Evolutionary conservation across 2,329 filamentous ascomycete species (phyloP).

Genomic region (Fusarium abutilonis): DNA sequence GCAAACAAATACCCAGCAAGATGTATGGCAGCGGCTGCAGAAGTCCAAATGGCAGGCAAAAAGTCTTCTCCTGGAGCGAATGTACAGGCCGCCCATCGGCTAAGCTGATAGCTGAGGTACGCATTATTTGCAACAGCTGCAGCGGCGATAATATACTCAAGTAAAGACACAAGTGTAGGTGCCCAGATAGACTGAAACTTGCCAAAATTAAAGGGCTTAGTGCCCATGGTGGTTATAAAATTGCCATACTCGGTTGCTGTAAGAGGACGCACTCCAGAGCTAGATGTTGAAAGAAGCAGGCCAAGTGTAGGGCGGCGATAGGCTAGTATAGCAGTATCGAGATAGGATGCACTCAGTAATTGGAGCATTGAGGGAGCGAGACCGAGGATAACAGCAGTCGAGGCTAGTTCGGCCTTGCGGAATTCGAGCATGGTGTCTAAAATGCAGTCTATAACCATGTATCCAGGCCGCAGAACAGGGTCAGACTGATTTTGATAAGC

Average conservation of each 20-base stretch:
- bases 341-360: slow-evolving; percentile 26
- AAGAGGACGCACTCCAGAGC: slow-evolving; percentile 22
- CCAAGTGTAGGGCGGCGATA: slow-evolving; percentile 35
- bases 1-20: slow-evolving; percentile 3
- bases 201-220: slow-evolving; percentile 8
- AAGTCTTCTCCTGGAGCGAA: slow-evolving; percentile 29
- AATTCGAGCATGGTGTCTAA: slow-evolving; percentile 34
- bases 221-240: slow-evolving; percentile 6
- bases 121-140: slow-evolving; percentile 29
- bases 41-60: slow-evolving; percentile 23
- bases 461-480: slow-evolving; percentile 10
- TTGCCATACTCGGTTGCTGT: slow-evolving; percentile 16
- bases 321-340: slow-evolving; percentile 37
- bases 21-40: slow-evolving; percentile 5
- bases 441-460: slow-evolving; percentile 33
- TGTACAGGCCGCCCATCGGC: slow-evolving; percentile 26
- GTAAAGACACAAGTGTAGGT: background rate
- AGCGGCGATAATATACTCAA: slow-evolving; percentile 10
- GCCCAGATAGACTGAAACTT: background rate
- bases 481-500: slow-evolving; percentile 8
- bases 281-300: slow-evolving; percentile 29
- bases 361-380: slow-evolving; percentile 34
- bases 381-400: slow-evolving; percentile 38
- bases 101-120: slow-evolving; percentile 25
- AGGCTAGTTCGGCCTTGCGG: slow-evolving; percentile 40